Evolutionary conservation across 306 rosid species (phyloP).

Genomic region (Lithocarpus polystachyus): DNA sequence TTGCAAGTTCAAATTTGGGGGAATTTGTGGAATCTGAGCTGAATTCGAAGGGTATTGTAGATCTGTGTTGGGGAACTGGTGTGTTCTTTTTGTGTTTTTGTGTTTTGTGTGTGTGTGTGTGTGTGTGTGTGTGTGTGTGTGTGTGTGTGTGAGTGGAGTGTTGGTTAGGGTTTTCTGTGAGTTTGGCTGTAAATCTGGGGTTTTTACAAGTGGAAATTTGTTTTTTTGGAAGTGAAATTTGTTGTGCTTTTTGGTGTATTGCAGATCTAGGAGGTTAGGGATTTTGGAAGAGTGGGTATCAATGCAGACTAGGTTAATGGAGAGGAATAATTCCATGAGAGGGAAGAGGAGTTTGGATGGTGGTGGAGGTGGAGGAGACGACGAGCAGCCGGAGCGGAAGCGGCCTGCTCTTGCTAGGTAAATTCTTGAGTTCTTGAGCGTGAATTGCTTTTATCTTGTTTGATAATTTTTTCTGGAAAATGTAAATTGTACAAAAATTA

Average conservation of each 20-base stretch:
- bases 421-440: slow-evolving; percentile 5
- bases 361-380: slow-evolving; percentile 47
- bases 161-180: slow-evolving; percentile 31
- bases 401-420: slow-evolving; percentile 98
- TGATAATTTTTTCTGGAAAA: neutral
- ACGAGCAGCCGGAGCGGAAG: slow-evolving; percentile 90
- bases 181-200: slow-evolving; percentile 19
- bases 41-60: slow-evolving; percentile 24
- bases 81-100: no score
- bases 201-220: neutral
- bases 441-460: neutral
- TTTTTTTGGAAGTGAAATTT: neutral
- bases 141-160: slow-evolving; percentile 5
- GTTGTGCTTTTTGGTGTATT: slow-evolving; percentile 28
- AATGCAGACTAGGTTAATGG: slow-evolving; percentile 58
- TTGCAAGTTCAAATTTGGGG: neutral
- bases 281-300: slow-evolving; percentile 45
- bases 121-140: slow-evolving; percentile 8
- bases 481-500: neutral
- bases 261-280: slow-evolving; percentile 45
- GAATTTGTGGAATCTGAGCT: slow-evolving; percentile 20
- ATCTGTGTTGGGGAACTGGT: slow-evolving; percentile 29
- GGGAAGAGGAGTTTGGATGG: slow-evolving; percentile 77
- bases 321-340: slow-evolving; percentile 51
- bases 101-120: neutral